Evolutionary conservation across 2,329 filamentous ascomycete species (phyloP).

Genomic region (Colletotrichum neosansevieriae): DNA sequence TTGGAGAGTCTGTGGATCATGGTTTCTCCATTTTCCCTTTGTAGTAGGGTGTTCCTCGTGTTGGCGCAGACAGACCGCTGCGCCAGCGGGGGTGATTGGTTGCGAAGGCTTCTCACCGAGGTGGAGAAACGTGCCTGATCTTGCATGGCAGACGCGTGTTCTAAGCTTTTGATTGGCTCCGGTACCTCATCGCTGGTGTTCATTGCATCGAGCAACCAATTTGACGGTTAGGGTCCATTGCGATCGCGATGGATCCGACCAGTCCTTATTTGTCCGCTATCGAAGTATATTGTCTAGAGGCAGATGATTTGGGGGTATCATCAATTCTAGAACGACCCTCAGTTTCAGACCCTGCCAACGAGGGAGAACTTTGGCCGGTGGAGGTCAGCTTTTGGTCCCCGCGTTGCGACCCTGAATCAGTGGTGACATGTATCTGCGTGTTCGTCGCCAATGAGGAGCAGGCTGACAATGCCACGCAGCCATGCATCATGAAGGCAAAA

Average conservation of each 20-base stretch:
- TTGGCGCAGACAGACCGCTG: not conserved
- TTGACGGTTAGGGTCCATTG: not conserved
- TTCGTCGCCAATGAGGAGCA: not conserved
- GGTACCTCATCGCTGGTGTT: not conserved
- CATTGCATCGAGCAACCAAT: slow-evolving; percentile 3
- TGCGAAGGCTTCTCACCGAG: slow-evolving; percentile 26
- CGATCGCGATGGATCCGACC: slow-evolving; percentile 15
- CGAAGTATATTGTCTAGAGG: not conserved
- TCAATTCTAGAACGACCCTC: slow-evolving; percentile 12
- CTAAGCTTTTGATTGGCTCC: slow-evolving; percentile 5
- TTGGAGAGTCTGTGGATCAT: not conserved
- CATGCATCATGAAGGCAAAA: not conserved
- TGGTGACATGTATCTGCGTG: not conserved
- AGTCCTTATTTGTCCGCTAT: not conserved
- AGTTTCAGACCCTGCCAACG: slow-evolving; percentile 35
- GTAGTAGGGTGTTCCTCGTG: not conserved
- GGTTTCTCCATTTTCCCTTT: not conserved
- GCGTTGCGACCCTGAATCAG: slow-evolving; percentile 7
- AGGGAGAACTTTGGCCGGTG: not conserved
- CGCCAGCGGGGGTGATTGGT: slow-evolving; percentile 17
- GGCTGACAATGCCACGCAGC: not conserved
- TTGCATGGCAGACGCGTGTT: slow-evolving; percentile 24
- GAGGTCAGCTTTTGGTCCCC: not conserved
- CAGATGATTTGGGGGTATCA: not conserved
- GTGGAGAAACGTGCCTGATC: slow-evolving; percentile 39